Evolutionary conservation across 129 eudicot genomes (phyloP), one percentile per base, ranked within the genome.

Genomic region (Lactuca saligna): DNA sequence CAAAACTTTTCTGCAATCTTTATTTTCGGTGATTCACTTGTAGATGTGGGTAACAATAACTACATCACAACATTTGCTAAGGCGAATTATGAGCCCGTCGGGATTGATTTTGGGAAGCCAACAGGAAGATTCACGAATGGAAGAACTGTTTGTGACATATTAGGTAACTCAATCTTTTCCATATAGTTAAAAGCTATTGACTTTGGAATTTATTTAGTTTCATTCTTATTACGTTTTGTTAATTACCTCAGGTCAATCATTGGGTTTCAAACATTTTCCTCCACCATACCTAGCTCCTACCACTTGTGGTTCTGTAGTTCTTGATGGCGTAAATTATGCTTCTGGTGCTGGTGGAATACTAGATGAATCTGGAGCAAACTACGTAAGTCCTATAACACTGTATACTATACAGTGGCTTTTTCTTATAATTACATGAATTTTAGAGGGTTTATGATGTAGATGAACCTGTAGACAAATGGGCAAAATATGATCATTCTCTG

Each of bases 51-150:
- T 8, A 91, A 91, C 79, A 91, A 91, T 75, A 86, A 91, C 80
- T 91, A 91, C 83, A 87, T 91, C 70, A 59, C 17, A 8, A 74
- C 95, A 10, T 75, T 91, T 5, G 76, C 97, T 31, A 87, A 85
- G 82, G 95, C 97, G 11, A 75, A 91, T 72, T 87, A 66, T 54
- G 31, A 54, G 49, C 96, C 97, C 3, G 68, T 81, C 48, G 97
- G 97, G 41, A 70, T 91, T 59, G 97, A 91, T 80, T 91, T 87
- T 44, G 96, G 95, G 58, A 64, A 50, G 17, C 92, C 92, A 42
- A 87, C 97, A 3, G 97, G 95, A 29, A 63, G 97, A 70, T 91
- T 66, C 80, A 91, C 97, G 0, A 91, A 91, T 73, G 97, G 92
- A 61, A 85, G 91, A 85, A 90, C 91, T 32, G 89, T 87, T 50